A percentile compares a stretch with the other conserved stretches of the same genome.
Evolutionary conservation across 805 yeast species (phyloP).

Genomic region (Zygoascus ofunaensis): DNA sequence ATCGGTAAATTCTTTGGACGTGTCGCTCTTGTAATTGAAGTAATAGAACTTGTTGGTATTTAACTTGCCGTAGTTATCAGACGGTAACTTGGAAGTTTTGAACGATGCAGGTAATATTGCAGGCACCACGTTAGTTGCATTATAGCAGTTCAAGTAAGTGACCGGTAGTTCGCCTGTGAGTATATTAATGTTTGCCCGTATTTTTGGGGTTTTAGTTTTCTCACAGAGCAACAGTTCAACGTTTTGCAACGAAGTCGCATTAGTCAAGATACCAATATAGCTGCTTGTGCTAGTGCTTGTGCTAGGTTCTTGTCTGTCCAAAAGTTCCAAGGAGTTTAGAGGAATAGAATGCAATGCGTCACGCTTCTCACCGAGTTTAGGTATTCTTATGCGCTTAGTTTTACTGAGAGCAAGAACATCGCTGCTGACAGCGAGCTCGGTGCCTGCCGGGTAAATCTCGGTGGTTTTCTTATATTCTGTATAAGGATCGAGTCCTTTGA

Average conservation of each 20-base stretch:
- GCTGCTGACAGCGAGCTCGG: not conserved
- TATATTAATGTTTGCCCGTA: not conserved
- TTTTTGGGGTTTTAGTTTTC: not conserved
- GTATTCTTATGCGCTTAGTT: not conserved
- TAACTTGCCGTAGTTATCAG: conserved; percentile 1
- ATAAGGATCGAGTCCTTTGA: not conserved
- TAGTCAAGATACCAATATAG: conserved; percentile 2
- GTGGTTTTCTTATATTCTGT: not conserved
- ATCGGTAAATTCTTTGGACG: not conserved
- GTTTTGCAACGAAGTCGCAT: not conserved
- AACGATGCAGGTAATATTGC: conserved; percentile 3
- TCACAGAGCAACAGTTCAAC: not conserved
- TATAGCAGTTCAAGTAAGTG: not conserved
- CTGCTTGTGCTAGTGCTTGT: not conserved
- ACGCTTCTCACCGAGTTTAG: not conserved
- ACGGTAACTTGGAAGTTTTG: conserved; percentile 1
- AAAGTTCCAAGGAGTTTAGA: not conserved
- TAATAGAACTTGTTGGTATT: not conserved
- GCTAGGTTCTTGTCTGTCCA: not conserved
- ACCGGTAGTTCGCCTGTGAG: not conserved
- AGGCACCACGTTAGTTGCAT: not conserved
- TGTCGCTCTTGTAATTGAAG: not conserved
- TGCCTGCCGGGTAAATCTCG: not conserved
- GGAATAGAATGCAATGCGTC: not conserved
- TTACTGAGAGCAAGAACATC: not conserved